Evolutionary conservation across 106 monocot genomes (phyloP).

Genomic region (Dioscorea alata): DNA sequence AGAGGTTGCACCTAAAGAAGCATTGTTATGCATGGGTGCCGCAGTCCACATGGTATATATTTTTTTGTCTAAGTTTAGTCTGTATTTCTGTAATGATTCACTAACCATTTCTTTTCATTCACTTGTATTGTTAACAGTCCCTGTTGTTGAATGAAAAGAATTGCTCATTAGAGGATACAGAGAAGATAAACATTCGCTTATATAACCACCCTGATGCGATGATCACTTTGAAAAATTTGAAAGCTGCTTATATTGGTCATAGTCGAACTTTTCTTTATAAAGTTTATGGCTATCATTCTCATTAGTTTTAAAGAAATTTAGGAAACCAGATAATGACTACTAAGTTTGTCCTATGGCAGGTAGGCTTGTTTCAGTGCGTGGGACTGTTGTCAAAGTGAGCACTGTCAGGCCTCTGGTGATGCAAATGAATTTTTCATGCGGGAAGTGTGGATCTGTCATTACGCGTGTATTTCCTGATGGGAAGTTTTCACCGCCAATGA

Average conservation of each 20-base stretch:
- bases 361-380: constrained; percentile 83
- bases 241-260: constrained; percentile 94
- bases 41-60: constrained; percentile 67
- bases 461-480: constrained; percentile 72
- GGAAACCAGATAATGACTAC: constrained; percentile 1
- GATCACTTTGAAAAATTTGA: constrained; percentile 81
- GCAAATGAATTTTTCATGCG: constrained; percentile 69
- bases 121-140: constrained; percentile 27
- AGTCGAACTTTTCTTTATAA: neutral
- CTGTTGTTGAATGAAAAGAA: constrained; percentile 33
- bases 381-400: constrained; percentile 89
- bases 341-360: constrained; percentile 31
- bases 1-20: constrained; percentile 66
- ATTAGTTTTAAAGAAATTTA: neutral
- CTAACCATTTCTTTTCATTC: neutral
- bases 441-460: constrained; percentile 52
- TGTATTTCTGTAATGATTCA: constrained; percentile 1
- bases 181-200: constrained; percentile 79
- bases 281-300: neutral
- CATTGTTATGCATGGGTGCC: constrained; percentile 76
- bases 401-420: constrained; percentile 75
- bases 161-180: constrained; percentile 29
- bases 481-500: constrained; percentile 79
- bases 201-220: constrained; percentile 61
- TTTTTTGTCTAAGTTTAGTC: neutral